Conservation (phyloP, 257 asterid genomes). For the Thymus mandschuricus region DNA sequence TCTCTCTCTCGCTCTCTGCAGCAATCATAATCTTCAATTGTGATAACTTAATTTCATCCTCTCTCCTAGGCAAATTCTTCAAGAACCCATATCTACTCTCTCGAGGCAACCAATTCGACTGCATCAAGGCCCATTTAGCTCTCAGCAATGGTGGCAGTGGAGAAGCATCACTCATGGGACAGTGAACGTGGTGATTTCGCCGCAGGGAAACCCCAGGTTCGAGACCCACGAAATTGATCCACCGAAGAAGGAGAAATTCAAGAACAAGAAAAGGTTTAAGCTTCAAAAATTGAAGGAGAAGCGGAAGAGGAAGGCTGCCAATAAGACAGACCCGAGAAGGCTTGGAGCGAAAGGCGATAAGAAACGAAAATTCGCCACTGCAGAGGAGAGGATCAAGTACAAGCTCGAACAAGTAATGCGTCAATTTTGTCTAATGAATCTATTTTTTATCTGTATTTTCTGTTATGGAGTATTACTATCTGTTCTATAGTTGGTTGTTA, state of each 20-base stretch:
- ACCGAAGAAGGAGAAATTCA: slow-evolving; percentile 88
- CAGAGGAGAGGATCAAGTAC: slow-evolving; percentile 83
- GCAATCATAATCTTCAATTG: neutral
- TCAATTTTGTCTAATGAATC: slow-evolving; percentile 15
- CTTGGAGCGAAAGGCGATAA: slow-evolving; percentile 67
- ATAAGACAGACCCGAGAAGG: slow-evolving; percentile 84
- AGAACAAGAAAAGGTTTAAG: slow-evolving; percentile 76
- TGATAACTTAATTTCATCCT: neutral
- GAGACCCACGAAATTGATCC: slow-evolving; percentile 75
- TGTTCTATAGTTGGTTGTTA: slow-evolving; percentile 5
- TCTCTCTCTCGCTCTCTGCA: neutral
- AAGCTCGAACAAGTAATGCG: slow-evolving; percentile 60
- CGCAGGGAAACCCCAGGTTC: slow-evolving; percentile 72
- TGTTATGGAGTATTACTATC: neutral
- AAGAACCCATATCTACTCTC: slow-evolving; percentile 33
- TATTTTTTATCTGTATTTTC: slow-evolving; percentile 3
- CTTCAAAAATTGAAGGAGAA: slow-evolving; percentile 69
- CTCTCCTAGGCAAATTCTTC: slow-evolving; percentile 40
- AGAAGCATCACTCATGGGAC: slow-evolving; percentile 66
- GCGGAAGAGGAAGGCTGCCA: slow-evolving; percentile 74
- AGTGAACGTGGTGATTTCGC: slow-evolving; percentile 70
- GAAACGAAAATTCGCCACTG: slow-evolving; percentile 66
- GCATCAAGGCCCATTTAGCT: slow-evolving; percentile 30
- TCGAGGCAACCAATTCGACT: slow-evolving; percentile 31
- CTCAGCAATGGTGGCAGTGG: slow-evolving; percentile 34